Evolutionary conservation across 192 early-diverging fungal species (phyloP).

Genomic region (Linnemannia exigua): DNA sequence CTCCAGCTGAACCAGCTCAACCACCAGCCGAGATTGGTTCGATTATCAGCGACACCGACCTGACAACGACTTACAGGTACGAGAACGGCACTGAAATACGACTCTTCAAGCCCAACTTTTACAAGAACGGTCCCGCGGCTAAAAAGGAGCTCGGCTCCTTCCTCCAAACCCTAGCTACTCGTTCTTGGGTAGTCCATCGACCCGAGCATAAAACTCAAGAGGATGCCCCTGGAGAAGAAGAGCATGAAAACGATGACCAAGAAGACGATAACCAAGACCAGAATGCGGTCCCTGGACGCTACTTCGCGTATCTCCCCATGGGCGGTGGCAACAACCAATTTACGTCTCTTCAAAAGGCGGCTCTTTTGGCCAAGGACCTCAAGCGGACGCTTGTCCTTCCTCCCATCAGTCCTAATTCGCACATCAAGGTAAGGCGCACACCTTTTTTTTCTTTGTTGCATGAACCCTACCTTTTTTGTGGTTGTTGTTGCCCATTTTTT

Average conservation of each 20-base stretch:
- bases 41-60: constrained; percentile 1
- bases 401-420: constrained; percentile 39
- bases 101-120: constrained; percentile 36
- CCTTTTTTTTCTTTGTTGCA: background rate
- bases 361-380: constrained; percentile 44
- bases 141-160: constrained; percentile 42
- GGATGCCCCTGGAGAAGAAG: constrained; percentile 1
- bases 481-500: background rate
- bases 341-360: constrained; percentile 34
- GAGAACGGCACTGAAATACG: constrained; percentile 16
- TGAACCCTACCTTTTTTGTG: background rate
- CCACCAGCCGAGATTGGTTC: background rate
- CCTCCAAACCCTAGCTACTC: constrained; percentile 21
- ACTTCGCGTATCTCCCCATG: constrained; percentile 36
- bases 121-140: constrained; percentile 9
- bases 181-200: constrained; percentile 1
- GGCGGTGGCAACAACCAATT: constrained; percentile 52
- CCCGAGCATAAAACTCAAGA: background rate
- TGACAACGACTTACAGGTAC: constrained; percentile 16
- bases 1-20: background rate
- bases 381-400: constrained; percentile 38
- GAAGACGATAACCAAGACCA: constrained; percentile 18
- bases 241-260: constrained; percentile 22
- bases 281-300: constrained; percentile 8
- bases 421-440: constrained; percentile 19